Evolutionary conservation across 1,284 basidiomycete species (phyloP).

Genomic region (Papiliotrema laurentii): DNA sequence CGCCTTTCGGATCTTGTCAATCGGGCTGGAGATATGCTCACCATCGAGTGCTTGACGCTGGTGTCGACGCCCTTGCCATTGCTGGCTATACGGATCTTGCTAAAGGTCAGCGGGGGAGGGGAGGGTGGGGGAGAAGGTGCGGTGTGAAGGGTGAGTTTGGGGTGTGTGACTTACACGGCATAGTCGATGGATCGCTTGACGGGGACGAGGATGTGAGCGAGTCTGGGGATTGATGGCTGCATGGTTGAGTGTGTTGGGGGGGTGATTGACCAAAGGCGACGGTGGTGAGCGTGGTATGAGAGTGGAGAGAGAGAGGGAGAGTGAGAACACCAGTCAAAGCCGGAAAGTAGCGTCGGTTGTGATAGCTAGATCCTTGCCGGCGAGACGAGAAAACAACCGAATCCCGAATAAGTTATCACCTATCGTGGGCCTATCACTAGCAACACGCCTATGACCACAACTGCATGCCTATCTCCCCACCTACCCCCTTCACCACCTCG

Average conservation of each 20-base stretch:
- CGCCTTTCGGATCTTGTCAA: background rate
- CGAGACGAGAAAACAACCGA: no score
- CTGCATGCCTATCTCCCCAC: no score
- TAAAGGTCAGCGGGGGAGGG: constrained; percentile 55
- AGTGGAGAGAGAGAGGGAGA: background rate
- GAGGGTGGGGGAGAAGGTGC: background rate
- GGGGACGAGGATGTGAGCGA: constrained; percentile 85
- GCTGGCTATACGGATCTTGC: constrained; percentile 90
- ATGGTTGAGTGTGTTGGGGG: constrained; percentile 54
- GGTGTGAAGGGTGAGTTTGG: no score
- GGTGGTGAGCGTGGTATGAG: background rate
- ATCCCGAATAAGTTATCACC: no score
- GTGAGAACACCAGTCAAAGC: background rate
- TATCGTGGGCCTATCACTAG: no score
- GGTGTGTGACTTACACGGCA: constrained; percentile 23
- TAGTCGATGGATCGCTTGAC: constrained; percentile 69
- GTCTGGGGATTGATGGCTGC: constrained; percentile 65
- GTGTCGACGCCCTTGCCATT: constrained; percentile 89
- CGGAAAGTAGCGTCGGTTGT: no score
- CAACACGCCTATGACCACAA: no score
- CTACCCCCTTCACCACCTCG: no score
- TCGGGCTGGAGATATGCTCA: constrained; percentile 45
- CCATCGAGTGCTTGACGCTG: constrained; percentile 97
- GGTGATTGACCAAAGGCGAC: background rate
- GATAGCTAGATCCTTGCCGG: no score